Evolutionary conservation across 2,329 filamentous ascomycete species (phyloP), one percentile per base, ranked within the genome.

Genomic region (Pseudopithomyces maydicus): DNA sequence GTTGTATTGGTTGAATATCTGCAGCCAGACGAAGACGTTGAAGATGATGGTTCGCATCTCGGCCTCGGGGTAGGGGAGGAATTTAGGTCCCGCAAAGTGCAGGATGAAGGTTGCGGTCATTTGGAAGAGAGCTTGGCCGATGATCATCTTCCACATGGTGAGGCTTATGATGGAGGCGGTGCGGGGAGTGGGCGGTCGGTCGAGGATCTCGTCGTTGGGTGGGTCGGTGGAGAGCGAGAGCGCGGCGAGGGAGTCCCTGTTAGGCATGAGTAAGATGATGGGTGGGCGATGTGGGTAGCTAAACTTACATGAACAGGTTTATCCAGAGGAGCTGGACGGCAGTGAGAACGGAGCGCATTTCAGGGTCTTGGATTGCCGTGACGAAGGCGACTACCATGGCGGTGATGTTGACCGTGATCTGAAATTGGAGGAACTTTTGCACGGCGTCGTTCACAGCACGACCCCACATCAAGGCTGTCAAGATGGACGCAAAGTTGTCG

Each of bases 211-310:
- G 74, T 96, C 87, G 74, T 97, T 94, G 19, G 93, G 88, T 14
- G 94, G 93, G 79, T 98, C 97, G 84, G 97, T 97, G 6, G 92
- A 96, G 55, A 98, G 82, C 6, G 94, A 94, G 8, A 94, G 97
- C 38, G 94, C 94, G 23, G 94, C 94, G 54, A 98, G 87, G 77
- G 94, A 94, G 71, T 97, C 94, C 42, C 62, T 65, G 42, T 20
- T 6, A 6, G 12, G 17, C 44, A 26, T 54, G 36, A 55, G 57
- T 23, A 38, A 35, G 33, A 7, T 26, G n/a, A 53, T 48, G 41
- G 10, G 8, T n/a, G 20, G 17, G 32, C 12, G 14, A 11, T n/a
- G 33, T 19, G n/a, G 10, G 7, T 8, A 29, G 26, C 5, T 8
- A 47, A 36, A 41, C 52, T 57, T 58, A 61, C 86, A 89, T 89